Percentiles rank a stretch among this genome's conserved stretches.
These are phyloP conservation scores for Starmera dryadoides DNA, from an alignment of 805 yeast species.

Conservation along the genomic window DNA sequence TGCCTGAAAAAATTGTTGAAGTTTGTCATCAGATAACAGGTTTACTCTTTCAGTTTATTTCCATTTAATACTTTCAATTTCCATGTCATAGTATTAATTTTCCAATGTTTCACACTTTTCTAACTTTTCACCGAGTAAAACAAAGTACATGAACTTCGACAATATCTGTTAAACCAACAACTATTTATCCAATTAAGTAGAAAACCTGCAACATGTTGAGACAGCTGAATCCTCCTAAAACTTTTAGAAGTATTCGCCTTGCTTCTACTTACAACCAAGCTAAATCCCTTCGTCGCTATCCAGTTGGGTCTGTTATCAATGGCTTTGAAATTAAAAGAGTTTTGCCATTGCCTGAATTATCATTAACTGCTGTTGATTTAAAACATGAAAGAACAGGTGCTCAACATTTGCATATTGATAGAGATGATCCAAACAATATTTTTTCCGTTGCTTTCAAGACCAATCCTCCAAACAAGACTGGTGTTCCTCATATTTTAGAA, in stretches of 20 bases:
- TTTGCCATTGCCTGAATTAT: constrained; percentile 71
- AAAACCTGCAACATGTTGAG: background rate
- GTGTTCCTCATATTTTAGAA: constrained; percentile 93
- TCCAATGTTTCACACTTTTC: too few species aligned
- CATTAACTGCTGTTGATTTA: constrained; percentile 70
- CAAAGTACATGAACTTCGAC: too few species aligned
- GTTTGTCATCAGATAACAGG: too few species aligned
- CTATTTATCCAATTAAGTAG: too few species aligned
- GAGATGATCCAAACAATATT: constrained; percentile 79
- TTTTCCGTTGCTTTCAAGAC: constrained; percentile 89
- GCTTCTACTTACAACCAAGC: constrained; percentile 24
- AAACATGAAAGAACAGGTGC: constrained; percentile 66
- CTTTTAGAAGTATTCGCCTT: constrained; percentile 3
- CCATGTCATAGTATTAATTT: too few species aligned
- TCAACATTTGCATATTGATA: constrained; percentile 77
- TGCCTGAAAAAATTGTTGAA: too few species aligned
- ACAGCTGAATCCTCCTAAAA: background rate
- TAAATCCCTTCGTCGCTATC: constrained; percentile 42
- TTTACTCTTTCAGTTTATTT: too few species aligned
- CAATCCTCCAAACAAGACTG: constrained; percentile 90
- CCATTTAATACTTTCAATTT: too few species aligned
- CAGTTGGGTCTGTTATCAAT: constrained; percentile 52
- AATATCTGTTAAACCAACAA: too few species aligned
- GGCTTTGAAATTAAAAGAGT: constrained; percentile 65
- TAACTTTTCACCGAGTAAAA: too few species aligned